Base-by-base conservation (phyloP, 352 stramenopile species). In the Globisporangium nunn region DNA sequence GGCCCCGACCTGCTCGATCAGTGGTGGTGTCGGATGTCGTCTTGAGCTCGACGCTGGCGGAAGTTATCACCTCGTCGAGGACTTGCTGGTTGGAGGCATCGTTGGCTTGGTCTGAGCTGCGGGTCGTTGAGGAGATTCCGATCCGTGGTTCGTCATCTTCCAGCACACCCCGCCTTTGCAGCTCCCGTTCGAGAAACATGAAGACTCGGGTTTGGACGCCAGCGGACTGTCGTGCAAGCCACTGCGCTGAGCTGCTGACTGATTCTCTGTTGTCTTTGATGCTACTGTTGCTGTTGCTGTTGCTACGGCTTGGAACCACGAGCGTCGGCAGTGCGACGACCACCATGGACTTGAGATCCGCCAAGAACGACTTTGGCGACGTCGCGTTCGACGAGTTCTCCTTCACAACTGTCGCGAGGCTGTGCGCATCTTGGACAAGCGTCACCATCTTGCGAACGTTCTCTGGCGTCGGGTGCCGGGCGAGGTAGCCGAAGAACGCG, bases 401-500 rank as follows among this genome's bases (percentile, higher is more conserved):
- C 17, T 49, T 60, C 12, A 57, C 33, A n/a, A 58, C 29, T 31
- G 30, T 52, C 29, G 60, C 60, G 44, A 61, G 41, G 17, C 35
- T 61, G 49, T 58, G 52, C 35, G 35, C 53, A n/a, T 58, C n/a
- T 17, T 61, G 60, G 4, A 62, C 30, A 5, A 50, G n/a, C 8
- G 40, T n/a, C 1, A 66, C 30, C 33, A 66, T 53, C 60, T 31
- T 54, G 23, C 18, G 17, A 3, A 66, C 48, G 6, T 45, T 56
- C 1, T 1, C 14, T 3, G 23, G 4, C 29, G 47, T 60, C 11
- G 53, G 54, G 50, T 61, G 6, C 29, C 40, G 43, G 1, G 44
- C 54, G 29, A 69, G 35, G 41, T 59, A 62, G 39, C 58, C 62
- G 44, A 63, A 69, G 48, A 66, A 58, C 28, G 52, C 53, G 8